phyloP scores from a whole-genome alignment of 164 flowering plant genomes.

The Stephania yunnanensis region DNA sequence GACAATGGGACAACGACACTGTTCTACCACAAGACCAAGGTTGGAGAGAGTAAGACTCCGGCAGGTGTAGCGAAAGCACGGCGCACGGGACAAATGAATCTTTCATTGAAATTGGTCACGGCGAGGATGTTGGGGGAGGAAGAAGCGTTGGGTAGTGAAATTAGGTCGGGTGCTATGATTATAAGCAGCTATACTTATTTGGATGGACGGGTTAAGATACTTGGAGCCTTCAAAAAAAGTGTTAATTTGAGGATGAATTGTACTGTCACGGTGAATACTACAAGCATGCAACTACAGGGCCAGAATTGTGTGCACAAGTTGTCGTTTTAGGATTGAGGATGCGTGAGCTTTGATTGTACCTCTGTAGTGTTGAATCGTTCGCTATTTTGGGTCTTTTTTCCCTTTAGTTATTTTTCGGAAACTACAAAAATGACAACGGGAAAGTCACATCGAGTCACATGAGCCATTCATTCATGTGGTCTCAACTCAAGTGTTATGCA shows the following conservation, averaged over 20 bases:
- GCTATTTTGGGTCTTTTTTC: no score
- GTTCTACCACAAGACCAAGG: slow-evolving; percentile 19
- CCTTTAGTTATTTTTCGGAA: no score
- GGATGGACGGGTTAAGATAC: slow-evolving; percentile 47
- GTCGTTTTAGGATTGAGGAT: slow-evolving; percentile 16
- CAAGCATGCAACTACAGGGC: slow-evolving; percentile 30
- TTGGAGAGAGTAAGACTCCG: slow-evolving; percentile 36
- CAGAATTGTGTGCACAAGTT: slow-evolving; percentile 47
- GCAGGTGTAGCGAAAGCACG: slow-evolving; percentile 35
- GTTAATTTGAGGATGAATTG: slow-evolving; percentile 59
- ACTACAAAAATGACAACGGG: no score
- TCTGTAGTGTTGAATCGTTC: no score
- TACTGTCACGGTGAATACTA: slow-evolving; percentile 29
- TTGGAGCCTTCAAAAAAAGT: slow-evolving; percentile 34
- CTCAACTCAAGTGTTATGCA: no score
- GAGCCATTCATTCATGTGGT: no score
- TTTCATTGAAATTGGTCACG: slow-evolving; percentile 42
- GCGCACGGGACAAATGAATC: slow-evolving; percentile 31
- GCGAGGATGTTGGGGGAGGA: slow-evolving; percentile 25
- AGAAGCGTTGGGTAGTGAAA: slow-evolving; percentile 26
- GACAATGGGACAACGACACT: slow-evolving; percentile 24
- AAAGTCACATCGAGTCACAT: no score
- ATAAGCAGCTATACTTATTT: slow-evolving; percentile 42
- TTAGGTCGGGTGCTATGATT: slow-evolving; percentile 27
- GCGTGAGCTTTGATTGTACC: no score